Percentiles rank a stretch among this genome's conserved stretches.
phyloP scores from a whole-genome alignment of 768 basidiomycete genomes.

The Psilocybe cubensis region DNA sequence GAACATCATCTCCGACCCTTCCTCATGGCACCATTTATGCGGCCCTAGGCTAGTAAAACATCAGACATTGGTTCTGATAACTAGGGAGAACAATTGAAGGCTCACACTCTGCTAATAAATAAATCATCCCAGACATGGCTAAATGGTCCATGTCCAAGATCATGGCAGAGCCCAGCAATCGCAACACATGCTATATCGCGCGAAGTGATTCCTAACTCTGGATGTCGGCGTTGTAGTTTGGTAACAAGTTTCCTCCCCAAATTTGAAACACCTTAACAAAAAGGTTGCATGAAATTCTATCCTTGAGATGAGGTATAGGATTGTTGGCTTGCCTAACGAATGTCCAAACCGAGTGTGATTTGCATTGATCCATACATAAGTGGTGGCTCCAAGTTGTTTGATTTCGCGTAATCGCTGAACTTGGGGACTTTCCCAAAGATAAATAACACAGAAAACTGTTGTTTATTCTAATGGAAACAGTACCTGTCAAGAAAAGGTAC shows the following conservation, averaged over 20 bases:
- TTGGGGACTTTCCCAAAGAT: too few relatives aligned
- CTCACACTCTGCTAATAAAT: slow-evolving; percentile 61
- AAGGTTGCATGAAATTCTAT: too few relatives aligned
- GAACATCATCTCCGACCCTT: slow-evolving; percentile 83
- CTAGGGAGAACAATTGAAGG: background rate
- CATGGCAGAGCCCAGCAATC: slow-evolving; percentile 81
- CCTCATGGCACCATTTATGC: slow-evolving; percentile 69
- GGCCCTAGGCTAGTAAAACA: slow-evolving; percentile 36
- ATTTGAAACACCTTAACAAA: slow-evolving; percentile 65
- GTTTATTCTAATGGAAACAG: too few relatives aligned
- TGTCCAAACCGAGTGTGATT: slow-evolving; percentile 86
- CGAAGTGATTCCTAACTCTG: slow-evolving; percentile 63
- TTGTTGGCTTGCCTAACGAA: slow-evolving; percentile 55
- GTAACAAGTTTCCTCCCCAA: slow-evolving; percentile 69
- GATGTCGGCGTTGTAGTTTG: slow-evolving; percentile 60
- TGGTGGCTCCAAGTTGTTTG: slow-evolving; percentile 80
- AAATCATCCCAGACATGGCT: slow-evolving; percentile 79
- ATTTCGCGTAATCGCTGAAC: slow-evolving; percentile 79
- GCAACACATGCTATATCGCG: slow-evolving; percentile 78
- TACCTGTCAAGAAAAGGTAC: background rate
- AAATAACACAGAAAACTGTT: too few relatives aligned
- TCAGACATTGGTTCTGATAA: too few relatives aligned
- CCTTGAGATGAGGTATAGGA: too few relatives aligned
- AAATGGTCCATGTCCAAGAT: slow-evolving; percentile 86
- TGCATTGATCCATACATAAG: slow-evolving; percentile 75